Evolutionary conservation across 2,329 filamentous ascomycete genomes (phyloP).

Genomic region (Diaporthe nobilis): DNA sequence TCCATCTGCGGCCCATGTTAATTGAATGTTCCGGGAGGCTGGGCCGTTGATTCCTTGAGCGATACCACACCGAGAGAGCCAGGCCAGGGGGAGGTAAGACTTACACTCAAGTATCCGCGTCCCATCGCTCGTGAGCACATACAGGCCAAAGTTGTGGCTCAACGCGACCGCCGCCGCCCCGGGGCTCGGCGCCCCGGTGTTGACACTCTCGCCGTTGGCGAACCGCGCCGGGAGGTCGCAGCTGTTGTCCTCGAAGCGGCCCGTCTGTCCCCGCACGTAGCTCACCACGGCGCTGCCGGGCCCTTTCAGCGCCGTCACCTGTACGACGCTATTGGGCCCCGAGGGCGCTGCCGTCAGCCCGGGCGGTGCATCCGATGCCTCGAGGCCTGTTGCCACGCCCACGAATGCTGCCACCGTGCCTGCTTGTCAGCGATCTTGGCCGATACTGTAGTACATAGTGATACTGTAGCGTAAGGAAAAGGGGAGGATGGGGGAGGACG

Average conservation of each 20-base stretch:
- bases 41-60: accelerated
- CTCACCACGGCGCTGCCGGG: constrained; percentile 6
- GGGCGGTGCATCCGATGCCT: background rate
- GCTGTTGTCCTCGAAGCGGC: background rate
- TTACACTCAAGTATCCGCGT: constrained; percentile 1
- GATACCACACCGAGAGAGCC: background rate
- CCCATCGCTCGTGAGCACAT: background rate
- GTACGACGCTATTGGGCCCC: background rate
- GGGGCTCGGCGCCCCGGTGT: background rate
- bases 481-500: too few species aligned
- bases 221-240: background rate
- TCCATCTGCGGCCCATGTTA: background rate
- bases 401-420: background rate
- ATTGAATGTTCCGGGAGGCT: background rate
- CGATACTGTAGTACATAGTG: background rate
- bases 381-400: background rate
- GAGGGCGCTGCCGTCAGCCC: background rate
- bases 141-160: constrained; percentile 1
- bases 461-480: background rate
- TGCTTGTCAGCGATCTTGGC: background rate
- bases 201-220: background rate
- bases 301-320: background rate
- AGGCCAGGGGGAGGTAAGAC: background rate
- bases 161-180: background rate
- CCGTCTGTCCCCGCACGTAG: background rate